Conservation (phyloP, 2,329 filamentous ascomycete species). For the Xylaria sp. region DNA sequence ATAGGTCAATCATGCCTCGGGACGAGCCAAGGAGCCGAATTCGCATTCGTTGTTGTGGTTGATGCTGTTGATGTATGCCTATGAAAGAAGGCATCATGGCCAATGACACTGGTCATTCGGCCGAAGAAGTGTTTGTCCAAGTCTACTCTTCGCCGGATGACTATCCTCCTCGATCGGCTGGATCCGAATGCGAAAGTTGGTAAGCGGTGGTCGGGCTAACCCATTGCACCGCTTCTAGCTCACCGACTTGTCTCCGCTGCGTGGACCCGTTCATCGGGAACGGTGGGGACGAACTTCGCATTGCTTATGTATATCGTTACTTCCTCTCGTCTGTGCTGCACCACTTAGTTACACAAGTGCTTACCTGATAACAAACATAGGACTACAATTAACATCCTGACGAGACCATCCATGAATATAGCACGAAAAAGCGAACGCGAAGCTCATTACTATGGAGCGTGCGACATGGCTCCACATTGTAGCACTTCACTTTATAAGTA, state of each 20-base stretch:
- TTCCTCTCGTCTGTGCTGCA: neutral
- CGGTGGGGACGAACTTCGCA: neutral
- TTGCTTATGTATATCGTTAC: neutral
- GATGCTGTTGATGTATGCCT: no score
- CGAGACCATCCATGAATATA: no score
- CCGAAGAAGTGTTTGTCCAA: no score
- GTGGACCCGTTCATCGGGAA: neutral
- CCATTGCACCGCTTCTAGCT: slow-evolving; percentile 5
- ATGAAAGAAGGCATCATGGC: no score
- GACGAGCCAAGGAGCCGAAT: neutral
- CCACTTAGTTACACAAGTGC: neutral
- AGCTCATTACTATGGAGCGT: neutral
- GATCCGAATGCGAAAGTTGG: slow-evolving; percentile 28
- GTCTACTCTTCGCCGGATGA: no score
- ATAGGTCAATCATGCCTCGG: neutral
- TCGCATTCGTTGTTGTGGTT: no score
- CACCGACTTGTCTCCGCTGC: slow-evolving; percentile 7
- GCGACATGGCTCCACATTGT: neutral
- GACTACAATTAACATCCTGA: neutral
- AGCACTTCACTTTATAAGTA: no score
- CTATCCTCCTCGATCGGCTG: no score
- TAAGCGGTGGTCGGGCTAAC: slow-evolving; percentile 15
- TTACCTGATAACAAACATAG: neutral
- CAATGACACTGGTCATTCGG: no score
- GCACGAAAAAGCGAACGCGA: neutral